Conservation (phyloP, 306 rosid species). For the Castanea mollissima region DNA sequence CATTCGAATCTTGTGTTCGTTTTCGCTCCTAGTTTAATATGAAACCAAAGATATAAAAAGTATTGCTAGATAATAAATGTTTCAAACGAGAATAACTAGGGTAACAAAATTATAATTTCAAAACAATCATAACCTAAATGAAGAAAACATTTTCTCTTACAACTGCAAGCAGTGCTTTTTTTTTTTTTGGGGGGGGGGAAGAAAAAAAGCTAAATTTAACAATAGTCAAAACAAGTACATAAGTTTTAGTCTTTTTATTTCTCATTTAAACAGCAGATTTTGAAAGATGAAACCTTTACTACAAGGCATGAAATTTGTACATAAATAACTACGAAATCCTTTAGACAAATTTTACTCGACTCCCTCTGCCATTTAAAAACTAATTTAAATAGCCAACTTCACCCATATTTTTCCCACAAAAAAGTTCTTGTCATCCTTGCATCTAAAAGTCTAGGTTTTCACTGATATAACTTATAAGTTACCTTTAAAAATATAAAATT, state of each 20-base stretch:
- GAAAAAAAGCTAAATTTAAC: background rate
- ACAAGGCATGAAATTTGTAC: background rate
- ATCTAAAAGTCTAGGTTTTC: no score
- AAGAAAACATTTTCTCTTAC: background rate
- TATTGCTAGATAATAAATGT: constrained; percentile 5
- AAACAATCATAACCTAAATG: background rate
- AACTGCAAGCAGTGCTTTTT: background rate
- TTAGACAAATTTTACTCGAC: background rate
- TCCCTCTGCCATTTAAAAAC: background rate
- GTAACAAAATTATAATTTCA: background rate
- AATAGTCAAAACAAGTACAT: background rate
- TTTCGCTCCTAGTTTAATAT: constrained; percentile 44
- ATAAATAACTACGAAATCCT: background rate
- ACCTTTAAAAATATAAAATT: no score
- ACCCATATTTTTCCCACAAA: no score
- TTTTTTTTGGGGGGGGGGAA: accelerated
- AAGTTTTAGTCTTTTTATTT: background rate
- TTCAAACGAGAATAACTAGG: background rate
- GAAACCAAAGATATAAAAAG: constrained; percentile 3
- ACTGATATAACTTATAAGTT: no score
- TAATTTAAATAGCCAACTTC: background rate
- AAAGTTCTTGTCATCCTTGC: no score
- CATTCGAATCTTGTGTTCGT: constrained; percentile 42
- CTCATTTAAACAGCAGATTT: background rate
- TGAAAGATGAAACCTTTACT: background rate